These are phyloP conservation scores for Podaxis carcinomalis DNA, from an alignment of 768 basidiomycete genomes.

Conservation along the genomic window DNA sequence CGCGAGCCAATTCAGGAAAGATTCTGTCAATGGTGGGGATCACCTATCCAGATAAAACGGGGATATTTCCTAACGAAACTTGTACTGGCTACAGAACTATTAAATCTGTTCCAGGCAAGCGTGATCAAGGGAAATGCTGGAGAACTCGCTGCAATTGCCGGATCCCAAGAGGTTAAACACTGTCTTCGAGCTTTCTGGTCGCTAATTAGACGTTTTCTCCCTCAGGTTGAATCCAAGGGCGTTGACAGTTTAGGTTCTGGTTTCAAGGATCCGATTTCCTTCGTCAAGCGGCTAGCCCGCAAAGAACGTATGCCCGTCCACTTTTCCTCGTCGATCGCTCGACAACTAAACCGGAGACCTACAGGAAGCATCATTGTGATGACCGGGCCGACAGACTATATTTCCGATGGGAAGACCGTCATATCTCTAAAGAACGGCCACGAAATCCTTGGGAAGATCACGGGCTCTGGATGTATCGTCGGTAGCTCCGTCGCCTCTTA, in stretches of 20 bases:
- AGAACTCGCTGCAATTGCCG: slow-evolving; percentile 76
- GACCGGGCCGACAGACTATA: slow-evolving; percentile 76
- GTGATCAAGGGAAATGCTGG: slow-evolving; percentile 95
- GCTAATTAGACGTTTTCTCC: neutral
- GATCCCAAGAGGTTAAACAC: slow-evolving; percentile 63
- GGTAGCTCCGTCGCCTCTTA: slow-evolving; percentile 77
- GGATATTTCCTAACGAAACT: neutral
- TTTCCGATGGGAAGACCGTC: slow-evolving; percentile 75
- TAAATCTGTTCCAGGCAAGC: slow-evolving; percentile 77
- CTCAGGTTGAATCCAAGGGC: slow-evolving; percentile 68
- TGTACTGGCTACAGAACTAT: slow-evolving; percentile 44
- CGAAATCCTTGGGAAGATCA: slow-evolving; percentile 69
- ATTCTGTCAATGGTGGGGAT: slow-evolving; percentile 50
- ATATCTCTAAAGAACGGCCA: slow-evolving; percentile 75
- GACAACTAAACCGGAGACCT: neutral
- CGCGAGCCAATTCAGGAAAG: slow-evolving; percentile 68
- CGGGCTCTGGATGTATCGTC: slow-evolving; percentile 86
- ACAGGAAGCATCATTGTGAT: slow-evolving; percentile 77
- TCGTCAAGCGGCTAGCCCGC: slow-evolving; percentile 66
- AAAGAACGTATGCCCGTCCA: slow-evolving; percentile 61
- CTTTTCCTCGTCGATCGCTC: neutral
- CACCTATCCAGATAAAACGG: neutral
- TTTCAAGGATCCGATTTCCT: slow-evolving; percentile 67
- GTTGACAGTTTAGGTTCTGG: slow-evolving; percentile 82
- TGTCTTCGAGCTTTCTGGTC: neutral